phyloP scores from a whole-genome alignment of 176 grass and related monocot species.

The Oryza glumipatula region DNA sequence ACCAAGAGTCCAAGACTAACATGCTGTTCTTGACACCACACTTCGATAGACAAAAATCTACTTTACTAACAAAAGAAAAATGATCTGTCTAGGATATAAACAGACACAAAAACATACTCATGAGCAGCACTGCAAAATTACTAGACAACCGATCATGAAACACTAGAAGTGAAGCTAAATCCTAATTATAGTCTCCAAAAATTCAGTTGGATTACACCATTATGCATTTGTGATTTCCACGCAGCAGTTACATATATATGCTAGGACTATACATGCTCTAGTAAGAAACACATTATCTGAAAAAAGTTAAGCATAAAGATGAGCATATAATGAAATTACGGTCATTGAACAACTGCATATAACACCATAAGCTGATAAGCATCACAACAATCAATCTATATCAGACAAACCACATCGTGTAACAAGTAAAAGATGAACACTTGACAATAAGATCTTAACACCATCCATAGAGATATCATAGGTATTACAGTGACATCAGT shows the following conservation, averaged over 20 bases:
- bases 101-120: not conserved
- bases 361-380: not conserved
- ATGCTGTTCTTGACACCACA: not conserved
- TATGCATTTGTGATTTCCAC: not conserved
- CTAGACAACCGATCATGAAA: not conserved
- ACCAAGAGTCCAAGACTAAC: not conserved
- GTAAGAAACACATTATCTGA: not conserved
- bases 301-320: not conserved
- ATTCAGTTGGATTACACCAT: not conserved
- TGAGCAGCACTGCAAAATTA: no score
- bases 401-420: no score
- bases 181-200: not conserved
- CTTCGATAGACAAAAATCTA: not conserved
- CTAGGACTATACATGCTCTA: not conserved
- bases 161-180: not conserved
- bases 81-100: not conserved
- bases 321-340: not conserved
- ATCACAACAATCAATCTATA: not conserved
- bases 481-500: constrained; percentile 20
- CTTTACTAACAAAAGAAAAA: not conserved
- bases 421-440: not conserved
- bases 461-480: constrained; percentile 19
- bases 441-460: not conserved
- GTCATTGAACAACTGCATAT: not conserved
- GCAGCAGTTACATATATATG: not conserved